Base-by-base conservation (phyloP, 164 flowering plant genomes). In the Dillenia turbinata region DNA sequence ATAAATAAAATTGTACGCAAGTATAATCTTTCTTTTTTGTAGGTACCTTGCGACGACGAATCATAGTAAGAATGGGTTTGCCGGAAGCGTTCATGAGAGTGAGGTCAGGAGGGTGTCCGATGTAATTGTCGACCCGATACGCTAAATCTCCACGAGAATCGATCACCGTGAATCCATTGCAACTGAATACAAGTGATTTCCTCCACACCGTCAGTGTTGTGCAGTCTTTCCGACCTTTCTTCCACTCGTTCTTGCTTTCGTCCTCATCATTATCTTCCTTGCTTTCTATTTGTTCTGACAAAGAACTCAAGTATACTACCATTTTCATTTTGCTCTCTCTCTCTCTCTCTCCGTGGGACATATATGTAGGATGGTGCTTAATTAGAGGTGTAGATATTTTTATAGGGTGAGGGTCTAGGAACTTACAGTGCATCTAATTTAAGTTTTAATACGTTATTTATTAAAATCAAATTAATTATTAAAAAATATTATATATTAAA, bases 161-260 rank as follows among this genome's bases (percentile, higher is more conserved):
- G n/a, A 83, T 78, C 60, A 86, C 91, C 0, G 91, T 83, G 47
- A 81, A 86, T 1, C 91, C 91, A 15, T 61, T 72, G 44, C 86
- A 86, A 49, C 71, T 74, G 2, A 78, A 56, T 14, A 85, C 13
- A 12, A 85, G 78, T 3, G 90, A 85, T 67, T 85, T 85, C 52
- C 81, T 79, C 90, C 91, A 86, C 47, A 86, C 88, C 5, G 91
- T 86, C 3, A 85, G 64, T 2, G 80, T 69, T n/a, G 64, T 70
- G 56, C 64, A 66, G 10, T 16, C 43, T 9, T 51, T 70, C 3
- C n/a, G 64, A 9, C 11, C 48, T 14, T 2, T 10, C 61, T 53
- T 15, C 2, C 9, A 12, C 47, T 64, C 62, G 19, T 62, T 48
- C 8, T 63, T 62, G 17, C 24, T 50, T 2, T 24, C 47, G 17